Conservation (phyloP, 2,329 filamentous ascomycete species). For the Trichoderma arundinaceum region DNA sequence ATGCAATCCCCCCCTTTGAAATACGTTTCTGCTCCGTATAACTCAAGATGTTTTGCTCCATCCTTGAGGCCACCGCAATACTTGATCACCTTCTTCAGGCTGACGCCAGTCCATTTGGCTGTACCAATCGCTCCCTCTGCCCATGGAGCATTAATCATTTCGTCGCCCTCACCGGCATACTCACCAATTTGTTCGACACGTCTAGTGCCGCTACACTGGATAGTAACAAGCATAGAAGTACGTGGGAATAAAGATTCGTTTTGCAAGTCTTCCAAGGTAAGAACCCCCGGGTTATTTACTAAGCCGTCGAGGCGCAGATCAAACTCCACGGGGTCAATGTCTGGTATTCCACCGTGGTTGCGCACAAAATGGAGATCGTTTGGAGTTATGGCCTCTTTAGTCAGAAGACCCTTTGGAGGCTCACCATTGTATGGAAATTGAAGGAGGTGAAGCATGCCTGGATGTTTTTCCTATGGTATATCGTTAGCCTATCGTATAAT, state of each 20-base stretch:
- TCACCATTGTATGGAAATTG: conserved; percentile 71
- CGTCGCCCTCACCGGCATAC: conserved; percentile 71
- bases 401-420: conserved; percentile 62
- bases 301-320: conserved; percentile 64
- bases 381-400: conserved; percentile 61
- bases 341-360: conserved; percentile 74
- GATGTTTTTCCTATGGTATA: conserved; percentile 56
- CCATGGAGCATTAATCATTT: conserved; percentile 62
- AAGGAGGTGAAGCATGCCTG: conserved; percentile 65
- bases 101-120: conserved; percentile 66
- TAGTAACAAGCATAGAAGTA: conserved; percentile 61
- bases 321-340: conserved; percentile 63
- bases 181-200: conserved; percentile 70
- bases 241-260: conserved; percentile 66
- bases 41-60: conserved; percentile 66
- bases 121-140: conserved; percentile 72
- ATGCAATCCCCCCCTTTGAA: conserved; percentile 69
- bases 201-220: conserved; percentile 72
- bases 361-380: conserved; percentile 68
- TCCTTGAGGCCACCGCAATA: conserved; percentile 65
- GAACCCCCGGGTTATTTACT: conserved; percentile 61
- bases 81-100: conserved; percentile 72
- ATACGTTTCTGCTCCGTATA: conserved; percentile 74
- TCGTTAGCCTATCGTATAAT: not conserved
- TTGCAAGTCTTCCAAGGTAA: conserved; percentile 65